Evolutionary conservation across 2,329 filamentous ascomycete species (phyloP), one percentile per base, ranked within the genome.

Genomic region (Gliomastix tumulicola): DNA sequence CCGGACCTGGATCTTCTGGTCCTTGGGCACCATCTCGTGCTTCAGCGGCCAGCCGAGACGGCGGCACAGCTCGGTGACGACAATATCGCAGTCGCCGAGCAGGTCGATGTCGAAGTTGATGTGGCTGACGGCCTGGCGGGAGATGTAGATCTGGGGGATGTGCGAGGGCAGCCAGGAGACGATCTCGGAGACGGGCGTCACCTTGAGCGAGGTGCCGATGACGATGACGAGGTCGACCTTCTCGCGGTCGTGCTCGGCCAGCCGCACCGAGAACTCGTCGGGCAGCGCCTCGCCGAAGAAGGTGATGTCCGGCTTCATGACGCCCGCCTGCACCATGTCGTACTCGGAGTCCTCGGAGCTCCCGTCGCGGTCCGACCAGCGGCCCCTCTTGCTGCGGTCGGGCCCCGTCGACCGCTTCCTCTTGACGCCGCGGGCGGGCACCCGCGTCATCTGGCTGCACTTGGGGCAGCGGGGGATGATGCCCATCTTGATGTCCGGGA

Each of bases 261-360:
- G 74, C 7, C 89, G 82, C 34, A 77, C 69, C 39, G 84, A 84
- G 60, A 98, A 98, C 47, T 79, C 76, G 48, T 86, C 79, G 0
- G 90, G 89, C 2, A 98, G 79, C 35, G 81, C 74, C 63, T 98
- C 92, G 48, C 90, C 90, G 52, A 97, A 97, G 67, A 98, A 97
- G 32, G 88, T 97, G 54, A 98, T 97, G 63, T 97, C 90, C 8
- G 92, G 92, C 71, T 85, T 95, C 88, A 94, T 94, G 55, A 94
- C 79, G 39, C 86, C 88, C 3, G 79, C 75, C 33, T 73, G 69
- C 3, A 79, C 78, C 27, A 84, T 76, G 42, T 66, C 60, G 44
- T 66, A 70, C 28, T 69, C 66, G 20, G 65, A 63, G 36, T 71
- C 67, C 12, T 55, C 63, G 31, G 55, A 60, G 41, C 62, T 60